These are phyloP conservation scores for Elongisporangium senticosum DNA, from an alignment of 352 stramenopile genomes.

Conservation along the genomic window DNA sequence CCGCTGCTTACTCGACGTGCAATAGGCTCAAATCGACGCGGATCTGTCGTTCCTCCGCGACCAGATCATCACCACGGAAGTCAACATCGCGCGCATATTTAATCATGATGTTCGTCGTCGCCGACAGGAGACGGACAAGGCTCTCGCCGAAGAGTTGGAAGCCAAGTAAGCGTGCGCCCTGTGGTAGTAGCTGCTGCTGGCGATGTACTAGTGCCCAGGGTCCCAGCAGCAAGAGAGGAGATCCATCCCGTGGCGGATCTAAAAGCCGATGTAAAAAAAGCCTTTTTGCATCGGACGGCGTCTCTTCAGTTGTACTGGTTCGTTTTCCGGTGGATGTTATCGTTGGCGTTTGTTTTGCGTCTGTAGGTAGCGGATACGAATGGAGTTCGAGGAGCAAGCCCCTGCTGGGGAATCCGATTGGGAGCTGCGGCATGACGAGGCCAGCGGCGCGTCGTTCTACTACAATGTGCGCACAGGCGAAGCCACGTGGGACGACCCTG, in stretches of 20 bases:
- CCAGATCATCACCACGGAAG: constrained; percentile 97
- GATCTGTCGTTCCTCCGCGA: constrained; percentile 94
- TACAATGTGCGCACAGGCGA: constrained; percentile 47
- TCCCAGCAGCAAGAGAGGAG: not conserved
- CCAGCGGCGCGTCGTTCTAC: constrained; percentile 40
- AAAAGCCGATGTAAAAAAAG: not conserved
- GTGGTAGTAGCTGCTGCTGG: not conserved
- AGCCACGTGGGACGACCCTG: constrained; percentile 34
- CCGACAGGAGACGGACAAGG: constrained; percentile 70
- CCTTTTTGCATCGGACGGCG: not conserved
- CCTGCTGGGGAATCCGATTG: constrained; percentile 13
- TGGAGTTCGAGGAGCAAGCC: constrained; percentile 11
- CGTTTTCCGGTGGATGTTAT: not conserved
- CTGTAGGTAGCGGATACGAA: constrained; percentile 1
- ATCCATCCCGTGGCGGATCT: too few species aligned
- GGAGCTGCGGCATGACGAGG: constrained; percentile 40
- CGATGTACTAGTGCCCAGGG: too few species aligned
- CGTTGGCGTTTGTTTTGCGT: not conserved
- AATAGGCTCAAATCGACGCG: constrained; percentile 73
- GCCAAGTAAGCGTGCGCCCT: constrained; percentile 35
- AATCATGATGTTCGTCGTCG: constrained; percentile 94
- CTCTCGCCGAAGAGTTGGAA: constrained; percentile 52
- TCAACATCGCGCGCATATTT: constrained; percentile 96
- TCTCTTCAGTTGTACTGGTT: not conserved
- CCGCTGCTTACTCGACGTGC: not conserved